Conservation (phyloP, 192 early-diverging fungal genomes). For the Coemansia sp. region DNA sequence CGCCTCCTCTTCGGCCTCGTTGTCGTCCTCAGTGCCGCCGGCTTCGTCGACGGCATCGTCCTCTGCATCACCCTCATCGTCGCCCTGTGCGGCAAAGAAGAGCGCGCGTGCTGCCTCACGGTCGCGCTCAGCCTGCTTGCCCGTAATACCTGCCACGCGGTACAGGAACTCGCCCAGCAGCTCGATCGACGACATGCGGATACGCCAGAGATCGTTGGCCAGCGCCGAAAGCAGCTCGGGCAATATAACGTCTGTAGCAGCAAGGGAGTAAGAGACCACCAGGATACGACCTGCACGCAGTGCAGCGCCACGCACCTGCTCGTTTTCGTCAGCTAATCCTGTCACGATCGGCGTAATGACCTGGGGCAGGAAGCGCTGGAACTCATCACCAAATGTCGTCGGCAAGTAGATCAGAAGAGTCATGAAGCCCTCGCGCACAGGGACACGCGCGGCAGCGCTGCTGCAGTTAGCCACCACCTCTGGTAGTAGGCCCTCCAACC, state of each 20-base stretch:
- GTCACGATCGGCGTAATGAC: conserved; percentile 86
- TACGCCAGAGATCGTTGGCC: conserved; percentile 94
- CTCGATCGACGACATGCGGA: conserved; percentile 91
- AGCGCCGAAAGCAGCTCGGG: conserved; percentile 88
- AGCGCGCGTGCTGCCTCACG: conserved; percentile 45
- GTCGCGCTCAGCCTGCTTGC: conserved; percentile 58
- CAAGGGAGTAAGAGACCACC: conserved; percentile 84
- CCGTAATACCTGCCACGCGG: conserved; percentile 83
- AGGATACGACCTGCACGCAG: conserved; percentile 92
- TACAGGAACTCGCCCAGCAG: conserved; percentile 93
- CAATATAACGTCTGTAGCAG: conserved; percentile 84
- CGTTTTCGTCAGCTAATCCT: conserved; percentile 94
- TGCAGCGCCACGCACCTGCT: conserved; percentile 89
- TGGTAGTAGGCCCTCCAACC: conserved; percentile 85
- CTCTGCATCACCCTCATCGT: conserved; percentile 54
- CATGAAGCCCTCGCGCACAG: conserved; percentile 96
- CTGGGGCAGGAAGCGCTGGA: conserved; percentile 84
- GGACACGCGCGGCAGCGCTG: conserved; percentile 63
- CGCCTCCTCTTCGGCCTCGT: conserved; percentile 34
- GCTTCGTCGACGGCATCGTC: conserved; percentile 22
- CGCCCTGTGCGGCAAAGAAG: conserved; percentile 46
- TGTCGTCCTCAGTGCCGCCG: conserved; percentile 17
- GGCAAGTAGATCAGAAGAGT: conserved; percentile 94
- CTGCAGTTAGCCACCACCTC: conserved; percentile 81
- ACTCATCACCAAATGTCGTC: conserved; percentile 89